Evolutionary conservation across 2,329 filamentous ascomycete species (phyloP).

Genomic region (Simplicillium aogashimaense): DNA sequence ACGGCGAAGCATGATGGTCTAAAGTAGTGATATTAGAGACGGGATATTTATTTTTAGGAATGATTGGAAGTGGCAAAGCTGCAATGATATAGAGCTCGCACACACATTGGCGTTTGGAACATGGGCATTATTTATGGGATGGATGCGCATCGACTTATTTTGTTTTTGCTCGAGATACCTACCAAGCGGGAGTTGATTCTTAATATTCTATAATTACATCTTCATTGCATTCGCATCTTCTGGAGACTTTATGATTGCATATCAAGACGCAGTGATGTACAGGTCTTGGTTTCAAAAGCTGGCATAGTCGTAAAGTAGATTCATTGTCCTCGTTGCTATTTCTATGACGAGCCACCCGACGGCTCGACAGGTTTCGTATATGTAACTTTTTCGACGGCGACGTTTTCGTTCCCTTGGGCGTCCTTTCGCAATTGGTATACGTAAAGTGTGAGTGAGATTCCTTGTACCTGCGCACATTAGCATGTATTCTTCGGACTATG

Average conservation of each 20-base stretch:
- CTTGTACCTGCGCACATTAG: conserved; percentile 61
- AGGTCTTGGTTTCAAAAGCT: neutral
- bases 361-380: conserved; percentile 68
- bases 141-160: conserved; percentile 3
- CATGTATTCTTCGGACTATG: conserved; percentile 9
- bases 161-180: neutral
- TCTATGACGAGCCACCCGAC: conserved; percentile 37
- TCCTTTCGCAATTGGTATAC: conserved; percentile 82
- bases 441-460: conserved; percentile 89
- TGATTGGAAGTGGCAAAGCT: neutral
- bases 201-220: conserved; percentile 5
- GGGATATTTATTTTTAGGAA: no score
- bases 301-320: neutral
- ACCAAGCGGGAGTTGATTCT: neutral
- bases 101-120: neutral
- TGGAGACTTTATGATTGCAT: no score
- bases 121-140: no score
- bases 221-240: conserved; percentile 16
- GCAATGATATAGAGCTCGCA: neutral
- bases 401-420: conserved; percentile 65
- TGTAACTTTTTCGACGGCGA: conserved; percentile 78
- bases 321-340: neutral
- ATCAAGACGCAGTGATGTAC: no score
- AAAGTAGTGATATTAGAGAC: conserved; percentile 12
- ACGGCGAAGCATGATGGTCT: conserved; percentile 52